Percentiles rank a stretch among this genome's conserved stretches.
These are phyloP conservation scores for Bauhinia variegata DNA, from an alignment of 306 rosid genomes.

Conservation along the genomic window DNA sequence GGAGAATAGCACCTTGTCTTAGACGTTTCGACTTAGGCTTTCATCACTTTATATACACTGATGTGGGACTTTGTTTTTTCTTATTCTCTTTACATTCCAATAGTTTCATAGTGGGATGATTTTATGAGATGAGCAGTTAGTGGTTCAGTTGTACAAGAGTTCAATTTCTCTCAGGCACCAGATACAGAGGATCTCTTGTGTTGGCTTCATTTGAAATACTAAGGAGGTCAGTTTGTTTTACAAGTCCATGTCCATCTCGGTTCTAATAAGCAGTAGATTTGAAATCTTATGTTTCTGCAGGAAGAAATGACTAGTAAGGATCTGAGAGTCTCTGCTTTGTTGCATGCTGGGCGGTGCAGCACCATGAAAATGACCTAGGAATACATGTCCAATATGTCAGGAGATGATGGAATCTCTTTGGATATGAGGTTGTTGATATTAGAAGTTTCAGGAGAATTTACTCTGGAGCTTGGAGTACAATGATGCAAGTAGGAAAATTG, in stretches of 20 bases:
- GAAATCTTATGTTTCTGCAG: constrained; percentile 33
- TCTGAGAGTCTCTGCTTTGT: constrained; percentile 39
- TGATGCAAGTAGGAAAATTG: constrained; percentile 46
- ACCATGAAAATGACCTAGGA: constrained; percentile 42
- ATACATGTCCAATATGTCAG: constrained; percentile 43
- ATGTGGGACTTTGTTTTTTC: too few species aligned
- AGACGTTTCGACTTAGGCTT: too few species aligned
- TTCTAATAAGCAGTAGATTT: not conserved
- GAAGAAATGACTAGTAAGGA: constrained; percentile 46
- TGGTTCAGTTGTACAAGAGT: not conserved
- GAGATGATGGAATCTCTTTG: constrained; percentile 38
- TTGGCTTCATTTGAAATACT: constrained; percentile 4
- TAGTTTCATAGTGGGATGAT: not conserved
- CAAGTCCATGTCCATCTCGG: not conserved
- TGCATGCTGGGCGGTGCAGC: constrained; percentile 39
- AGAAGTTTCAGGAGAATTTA: constrained; percentile 50
- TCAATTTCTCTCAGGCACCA: constrained; percentile 11
- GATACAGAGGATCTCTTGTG: not conserved
- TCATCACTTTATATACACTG: too few species aligned
- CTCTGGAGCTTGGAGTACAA: constrained; percentile 47
- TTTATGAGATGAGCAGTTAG: constrained; percentile 4
- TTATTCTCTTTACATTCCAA: too few species aligned
- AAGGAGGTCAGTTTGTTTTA: constrained; percentile 4
- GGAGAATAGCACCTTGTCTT: too few species aligned
- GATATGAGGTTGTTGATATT: constrained; percentile 44